These are phyloP conservation scores for Limnomonas spitsbergensis DNA, from an alignment of 139 green algal genomes.

Conservation along the genomic window DNA sequence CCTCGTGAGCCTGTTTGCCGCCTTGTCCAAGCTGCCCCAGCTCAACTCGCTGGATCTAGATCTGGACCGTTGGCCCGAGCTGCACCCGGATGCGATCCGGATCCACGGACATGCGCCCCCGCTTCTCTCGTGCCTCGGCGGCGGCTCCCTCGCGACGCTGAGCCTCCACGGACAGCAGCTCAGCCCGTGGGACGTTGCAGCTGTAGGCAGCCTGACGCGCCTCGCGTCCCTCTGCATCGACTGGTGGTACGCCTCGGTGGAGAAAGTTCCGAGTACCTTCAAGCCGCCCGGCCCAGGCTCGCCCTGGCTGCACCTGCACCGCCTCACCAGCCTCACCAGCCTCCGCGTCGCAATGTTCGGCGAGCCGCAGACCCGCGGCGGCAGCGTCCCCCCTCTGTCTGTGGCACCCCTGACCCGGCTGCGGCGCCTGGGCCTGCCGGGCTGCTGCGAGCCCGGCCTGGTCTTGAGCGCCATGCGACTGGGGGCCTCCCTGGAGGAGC, in stretches of 20 bases:
- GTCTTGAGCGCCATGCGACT: background rate
- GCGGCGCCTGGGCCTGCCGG: background rate
- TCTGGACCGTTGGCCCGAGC: background rate
- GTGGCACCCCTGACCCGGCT: background rate
- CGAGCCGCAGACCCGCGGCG: background rate
- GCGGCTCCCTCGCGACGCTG: background rate
- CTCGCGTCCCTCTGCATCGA: background rate
- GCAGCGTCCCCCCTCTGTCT: too few species aligned
- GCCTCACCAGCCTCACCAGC: background rate
- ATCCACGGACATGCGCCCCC: background rate
- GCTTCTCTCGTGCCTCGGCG: background rate
- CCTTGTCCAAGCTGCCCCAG: background rate
- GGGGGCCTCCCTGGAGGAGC: background rate
- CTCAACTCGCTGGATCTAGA: background rate
- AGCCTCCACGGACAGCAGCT: background rate
- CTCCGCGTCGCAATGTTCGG: background rate
- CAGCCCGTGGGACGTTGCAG: background rate
- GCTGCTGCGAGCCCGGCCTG: constrained; percentile 8
- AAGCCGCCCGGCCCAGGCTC: background rate
- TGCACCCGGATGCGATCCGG: background rate
- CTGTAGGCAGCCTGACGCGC: background rate
- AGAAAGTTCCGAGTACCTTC: background rate
- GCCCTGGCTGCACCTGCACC: constrained; percentile 1
- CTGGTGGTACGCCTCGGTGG: background rate
- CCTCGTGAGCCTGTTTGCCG: background rate